phyloP scores from a whole-genome alignment of 73 alveolate genomes.

The Paramecium pentaurelia region DNA sequence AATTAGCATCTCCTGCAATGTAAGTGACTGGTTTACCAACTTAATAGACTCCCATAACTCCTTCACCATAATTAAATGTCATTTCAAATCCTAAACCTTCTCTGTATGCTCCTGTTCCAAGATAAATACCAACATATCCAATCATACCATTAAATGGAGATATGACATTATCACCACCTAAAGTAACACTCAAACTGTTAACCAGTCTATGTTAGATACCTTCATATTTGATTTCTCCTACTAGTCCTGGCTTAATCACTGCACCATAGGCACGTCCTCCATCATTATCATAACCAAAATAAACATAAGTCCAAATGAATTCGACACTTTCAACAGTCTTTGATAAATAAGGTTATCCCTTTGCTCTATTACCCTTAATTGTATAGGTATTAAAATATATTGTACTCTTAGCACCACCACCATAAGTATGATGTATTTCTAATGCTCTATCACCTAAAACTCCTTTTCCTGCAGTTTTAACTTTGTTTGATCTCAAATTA shows the following conservation, averaged over 20 bases:
- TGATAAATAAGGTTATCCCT: not conserved
- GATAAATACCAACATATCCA: constrained; percentile 42
- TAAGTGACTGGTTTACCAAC: constrained; percentile 25
- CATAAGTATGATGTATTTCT: constrained; percentile 24
- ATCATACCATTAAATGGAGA: constrained; percentile 45
- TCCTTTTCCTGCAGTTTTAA: constrained; percentile 28
- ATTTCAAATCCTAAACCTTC: not conserved
- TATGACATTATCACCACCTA: constrained; percentile 28
- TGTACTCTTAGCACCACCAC: constrained; percentile 36
- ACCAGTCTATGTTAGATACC: constrained; percentile 3
- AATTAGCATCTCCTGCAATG: not conserved
- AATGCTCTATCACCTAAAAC: constrained; percentile 50
- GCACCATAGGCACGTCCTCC: constrained; percentile 42
- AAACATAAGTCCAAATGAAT: constrained; percentile 9
- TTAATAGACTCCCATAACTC: constrained; percentile 3
- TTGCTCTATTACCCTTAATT: constrained; percentile 15
- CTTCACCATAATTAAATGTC: constrained; percentile 30
- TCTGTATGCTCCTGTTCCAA: constrained; percentile 37
- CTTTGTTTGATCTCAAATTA: constrained; percentile 27
- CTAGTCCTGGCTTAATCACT: constrained; percentile 35
- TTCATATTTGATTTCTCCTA: not conserved
- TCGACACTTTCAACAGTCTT: not conserved
- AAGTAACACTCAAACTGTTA: not conserved
- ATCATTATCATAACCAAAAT: constrained; percentile 36
- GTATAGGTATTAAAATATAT: constrained; percentile 15